Percentiles rank a stretch among this genome's conserved stretches.
phyloP scores from a whole-genome alignment of 805 yeast species.

The Lipomyces chichibuensis region DNA sequence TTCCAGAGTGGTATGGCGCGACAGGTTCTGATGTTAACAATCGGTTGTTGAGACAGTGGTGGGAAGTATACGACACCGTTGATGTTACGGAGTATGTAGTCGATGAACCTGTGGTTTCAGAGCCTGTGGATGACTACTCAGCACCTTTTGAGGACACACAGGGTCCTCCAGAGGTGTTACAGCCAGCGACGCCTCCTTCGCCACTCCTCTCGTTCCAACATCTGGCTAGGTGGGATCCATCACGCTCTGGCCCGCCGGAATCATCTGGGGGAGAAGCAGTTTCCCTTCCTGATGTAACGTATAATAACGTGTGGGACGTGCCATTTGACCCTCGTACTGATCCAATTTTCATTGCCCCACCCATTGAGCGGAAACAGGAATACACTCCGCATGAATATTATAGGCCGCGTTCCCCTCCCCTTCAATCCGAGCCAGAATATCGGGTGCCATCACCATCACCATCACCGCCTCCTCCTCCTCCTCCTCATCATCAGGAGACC shows the following conservation, averaged over 20 bases:
- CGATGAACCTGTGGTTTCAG: constrained; percentile 2
- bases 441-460: constrained; percentile 2
- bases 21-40: constrained; percentile 16
- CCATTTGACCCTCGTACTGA: constrained; percentile 15
- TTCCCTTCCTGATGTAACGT: constrained; percentile 20
- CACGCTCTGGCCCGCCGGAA: constrained; percentile 26
- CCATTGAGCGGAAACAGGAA: constrained; percentile 15
- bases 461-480: not conserved
- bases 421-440: constrained; percentile 2
- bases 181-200: not conserved
- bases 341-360: constrained; percentile 26
- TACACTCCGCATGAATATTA: constrained; percentile 6
- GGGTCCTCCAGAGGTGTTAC: not conserved
- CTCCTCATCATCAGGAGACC: no score
- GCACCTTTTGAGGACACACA: not conserved
- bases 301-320: constrained; percentile 30
- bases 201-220: constrained; percentile 15
- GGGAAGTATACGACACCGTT: constrained; percentile 21
- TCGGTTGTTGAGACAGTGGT: constrained; percentile 31
- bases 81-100: not conserved
- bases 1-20: constrained; percentile 15
- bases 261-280: constrained; percentile 28
- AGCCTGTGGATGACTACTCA: constrained; percentile 3
- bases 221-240: constrained; percentile 31
- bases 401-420: constrained; percentile 9